These are phyloP conservation scores for Pezicula carpinea DNA, from an alignment of 2,329 filamentous ascomycete species.

Conservation along the genomic window DNA sequence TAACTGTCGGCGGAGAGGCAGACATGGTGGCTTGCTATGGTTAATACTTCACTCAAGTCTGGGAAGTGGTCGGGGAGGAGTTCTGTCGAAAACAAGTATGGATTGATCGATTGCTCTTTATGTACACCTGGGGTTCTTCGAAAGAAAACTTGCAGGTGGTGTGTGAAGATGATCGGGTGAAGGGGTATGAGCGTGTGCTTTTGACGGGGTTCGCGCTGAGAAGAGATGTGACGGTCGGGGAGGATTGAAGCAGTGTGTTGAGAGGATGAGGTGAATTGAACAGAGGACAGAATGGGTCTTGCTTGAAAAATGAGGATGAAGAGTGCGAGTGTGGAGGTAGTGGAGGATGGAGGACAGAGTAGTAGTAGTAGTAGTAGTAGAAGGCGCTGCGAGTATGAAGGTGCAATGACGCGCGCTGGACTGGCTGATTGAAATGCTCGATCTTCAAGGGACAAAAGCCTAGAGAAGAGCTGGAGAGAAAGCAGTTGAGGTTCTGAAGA, in stretches of 20 bases:
- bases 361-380: neutral
- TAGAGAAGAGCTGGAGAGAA: slow-evolving; percentile 12
- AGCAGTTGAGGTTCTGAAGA: slow-evolving; percentile 28
- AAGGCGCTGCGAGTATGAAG: slow-evolving; percentile 11
- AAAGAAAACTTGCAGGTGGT: slow-evolving; percentile 92
- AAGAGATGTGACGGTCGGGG: slow-evolving; percentile 29
- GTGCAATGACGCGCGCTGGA: slow-evolving; percentile 25
- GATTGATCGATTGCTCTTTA: slow-evolving; percentile 50
- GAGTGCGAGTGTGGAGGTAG: neutral
- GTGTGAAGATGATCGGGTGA: slow-evolving; percentile 24
- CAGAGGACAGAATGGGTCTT: slow-evolving; percentile 22
- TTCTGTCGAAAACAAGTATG: slow-evolving; percentile 44
- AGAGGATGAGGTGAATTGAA: slow-evolving; percentile 29
- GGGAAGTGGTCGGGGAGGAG: slow-evolving; percentile 37
- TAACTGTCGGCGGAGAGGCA: slow-evolving; percentile 56
- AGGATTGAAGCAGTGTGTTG: slow-evolving; percentile 27
- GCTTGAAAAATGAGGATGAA: slow-evolving; percentile 3
- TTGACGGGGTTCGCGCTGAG: slow-evolving; percentile 25
- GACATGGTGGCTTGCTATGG: slow-evolving; percentile 59
- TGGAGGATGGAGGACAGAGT: neutral
- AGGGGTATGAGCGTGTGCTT: slow-evolving; percentile 29
- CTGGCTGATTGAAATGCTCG: slow-evolving; percentile 18
- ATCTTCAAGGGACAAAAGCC: neutral
- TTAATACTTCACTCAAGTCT: slow-evolving; percentile 34
- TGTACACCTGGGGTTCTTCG: slow-evolving; percentile 83